A percentile compares a stretch with the other conserved stretches of the same genome.
Evolutionary conservation across 208 protist genomes (phyloP).

Genomic region (Herpetomonas tarakana): DNA sequence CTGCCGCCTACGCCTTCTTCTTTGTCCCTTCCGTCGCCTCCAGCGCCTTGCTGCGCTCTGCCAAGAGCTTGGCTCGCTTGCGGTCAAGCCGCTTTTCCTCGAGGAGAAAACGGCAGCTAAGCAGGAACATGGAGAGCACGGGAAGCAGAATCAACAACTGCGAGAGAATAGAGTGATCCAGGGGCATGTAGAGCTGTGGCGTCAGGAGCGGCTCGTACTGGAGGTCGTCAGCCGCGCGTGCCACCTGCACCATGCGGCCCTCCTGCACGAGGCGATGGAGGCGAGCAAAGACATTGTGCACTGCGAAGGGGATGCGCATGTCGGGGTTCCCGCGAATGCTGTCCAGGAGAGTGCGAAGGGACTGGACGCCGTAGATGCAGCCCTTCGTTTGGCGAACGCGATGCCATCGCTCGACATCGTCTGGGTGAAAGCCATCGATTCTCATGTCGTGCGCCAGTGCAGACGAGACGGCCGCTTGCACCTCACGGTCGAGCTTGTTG

Average conservation of each 20-base stretch:
- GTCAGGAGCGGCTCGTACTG: slow-evolving; percentile 72
- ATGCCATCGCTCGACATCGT: slow-evolving; percentile 36
- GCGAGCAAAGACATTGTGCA: slow-evolving; percentile 20
- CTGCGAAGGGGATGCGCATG: slow-evolving; percentile 40
- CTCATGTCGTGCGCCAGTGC: slow-evolving; percentile 35
- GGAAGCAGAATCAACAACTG: slow-evolving; percentile 68
- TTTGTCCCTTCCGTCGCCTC: slow-evolving; percentile 10
- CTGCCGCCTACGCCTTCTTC: slow-evolving; percentile 1
- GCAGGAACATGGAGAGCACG: slow-evolving; percentile 24
- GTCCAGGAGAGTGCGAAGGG: slow-evolving; percentile 38
- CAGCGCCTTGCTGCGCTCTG: neutral
- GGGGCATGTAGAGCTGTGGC: slow-evolving; percentile 78
- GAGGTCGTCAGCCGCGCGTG: slow-evolving; percentile 61
- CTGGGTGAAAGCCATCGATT: slow-evolving; percentile 39
- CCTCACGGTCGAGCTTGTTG: slow-evolving; percentile 20
- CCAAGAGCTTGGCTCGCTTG: neutral
- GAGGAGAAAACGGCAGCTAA: slow-evolving; percentile 32
- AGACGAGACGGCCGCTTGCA: slow-evolving; percentile 43
- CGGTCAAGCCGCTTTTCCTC: slow-evolving; percentile 9
- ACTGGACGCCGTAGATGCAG: slow-evolving; percentile 54
- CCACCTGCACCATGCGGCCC: slow-evolving; percentile 31
- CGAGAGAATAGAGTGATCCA: slow-evolving; percentile 56
- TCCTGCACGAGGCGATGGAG: slow-evolving; percentile 28
- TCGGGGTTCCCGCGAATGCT: slow-evolving; percentile 38
- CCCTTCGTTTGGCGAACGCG: slow-evolving; percentile 24